Base-by-base conservation (phyloP, 805 yeast species). In the Cyberlindnera maritima region DNA sequence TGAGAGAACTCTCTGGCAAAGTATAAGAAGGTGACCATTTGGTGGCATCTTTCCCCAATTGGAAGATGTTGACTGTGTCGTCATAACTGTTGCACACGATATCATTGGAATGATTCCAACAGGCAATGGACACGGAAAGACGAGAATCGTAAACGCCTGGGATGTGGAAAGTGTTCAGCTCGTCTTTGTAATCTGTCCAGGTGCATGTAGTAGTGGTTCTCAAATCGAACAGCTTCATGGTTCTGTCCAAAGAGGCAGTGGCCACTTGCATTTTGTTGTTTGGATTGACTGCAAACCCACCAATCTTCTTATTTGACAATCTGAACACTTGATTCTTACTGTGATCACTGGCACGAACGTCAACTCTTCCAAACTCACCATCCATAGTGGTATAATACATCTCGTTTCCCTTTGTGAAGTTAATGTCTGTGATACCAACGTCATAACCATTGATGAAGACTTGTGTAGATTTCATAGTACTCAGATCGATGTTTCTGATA, bases 31-130 rank as follows among this genome's bases (percentile, higher is more conserved):
- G 35, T 11, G 34, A 19, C 65, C 66, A 56, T 9, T 48, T 38
- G 17, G 36, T 31, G 12, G 53, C 52, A 13, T 48, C 41, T 17
- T 52, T 63, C 1, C 70, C 72, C 26, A 83, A 71, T 54, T 81
- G 80, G 64, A 91, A 89, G 4, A 92, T 65, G 53, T 85, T 76
- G 32, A 92, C 77, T 0, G 88, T 81, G 59, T 91, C 92, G 61
- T 88, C 98, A 60, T 92, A 92, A 0, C 98, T 97, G 63, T 94
- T 92, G 64, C 96, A 87, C 0, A 94, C 96, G 40, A 92, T 70
- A 34, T 80, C 77, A 36, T 75, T 71, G 46, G 77, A 79, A 44
- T 78, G 79, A 20, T 79, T 76, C 13, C 71, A 61, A 88, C 96
- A 92, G 44, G 90, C 95, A 0, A 90, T 87, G 20, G 86, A 80